Evolutionary conservation across 1,139 yeast species (phyloP).

Genomic region (Sporopachydermia cereana): DNA sequence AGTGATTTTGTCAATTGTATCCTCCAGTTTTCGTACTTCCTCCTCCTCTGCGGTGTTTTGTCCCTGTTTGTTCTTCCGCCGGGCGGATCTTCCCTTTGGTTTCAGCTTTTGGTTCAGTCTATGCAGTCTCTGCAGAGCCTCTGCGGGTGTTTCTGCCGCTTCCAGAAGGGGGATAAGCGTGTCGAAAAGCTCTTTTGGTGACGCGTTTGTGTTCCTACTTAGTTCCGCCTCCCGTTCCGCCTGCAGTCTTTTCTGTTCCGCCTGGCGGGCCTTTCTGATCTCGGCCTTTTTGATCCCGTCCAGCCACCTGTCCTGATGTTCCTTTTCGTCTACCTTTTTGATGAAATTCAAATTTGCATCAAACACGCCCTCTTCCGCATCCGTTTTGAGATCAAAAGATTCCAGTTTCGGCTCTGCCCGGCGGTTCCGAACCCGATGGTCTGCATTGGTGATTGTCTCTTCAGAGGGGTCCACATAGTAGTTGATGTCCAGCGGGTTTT

Average conservation of each 20-base stretch:
- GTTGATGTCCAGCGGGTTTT: slow-evolving; percentile 16
- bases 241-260: slow-evolving; percentile 28
- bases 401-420: slow-evolving; percentile 38
- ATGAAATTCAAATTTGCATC: slow-evolving; percentile 53
- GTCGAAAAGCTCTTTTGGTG: slow-evolving; percentile 23
- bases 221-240: slow-evolving; percentile 15
- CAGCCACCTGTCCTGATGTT: slow-evolving; percentile 40
- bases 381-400: slow-evolving; percentile 48
- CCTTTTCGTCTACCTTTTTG: slow-evolving; percentile 29
- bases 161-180: slow-evolving; percentile 34
- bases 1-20: slow-evolving; percentile 33
- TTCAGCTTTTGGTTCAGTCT: neutral
- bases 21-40: slow-evolving; percentile 17
- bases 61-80: slow-evolving; percentile 10
- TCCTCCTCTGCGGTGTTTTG: slow-evolving; percentile 14
- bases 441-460: slow-evolving; percentile 7
- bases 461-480: slow-evolving; percentile 16
- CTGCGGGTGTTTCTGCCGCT: slow-evolving; percentile 55
- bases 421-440: slow-evolving; percentile 10
- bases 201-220: slow-evolving; percentile 10
- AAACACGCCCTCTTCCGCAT: slow-evolving; percentile 47
- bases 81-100: slow-evolving; percentile 6
- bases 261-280: slow-evolving; percentile 34
- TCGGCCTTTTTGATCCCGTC: slow-evolving; percentile 33
- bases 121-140: slow-evolving; percentile 40